Base-by-base conservation (phyloP, 2,329 filamentous ascomycete genomes). In the Calonectria multiphialidica region DNA sequence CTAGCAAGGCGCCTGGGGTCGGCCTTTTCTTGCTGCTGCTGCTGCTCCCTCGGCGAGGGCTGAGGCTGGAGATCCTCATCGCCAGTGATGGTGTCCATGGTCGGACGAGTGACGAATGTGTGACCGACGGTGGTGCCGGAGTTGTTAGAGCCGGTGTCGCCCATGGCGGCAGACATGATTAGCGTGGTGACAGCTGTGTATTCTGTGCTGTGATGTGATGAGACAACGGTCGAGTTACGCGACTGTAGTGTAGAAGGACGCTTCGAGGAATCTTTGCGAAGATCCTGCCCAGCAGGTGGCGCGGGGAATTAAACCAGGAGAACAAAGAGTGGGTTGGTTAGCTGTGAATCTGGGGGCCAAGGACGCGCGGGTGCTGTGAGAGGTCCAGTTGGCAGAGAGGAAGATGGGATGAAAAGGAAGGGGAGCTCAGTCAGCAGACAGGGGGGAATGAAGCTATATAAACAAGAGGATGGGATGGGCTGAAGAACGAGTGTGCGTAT, bases 261-360 rank as follows among this genome's bases (percentile, higher is more conserved):
- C 63, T 67, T 47, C 45, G 3, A 35, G 47, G 30, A 53, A 33
- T 25, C n/a, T 62, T 30, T 21, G 16, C 44, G 49, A 37, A 5
- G 37, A 68, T 78, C 77, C 77, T 79, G 77, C 77, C 68, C 77
- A 77, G 77, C 77, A 79, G 77, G 77, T 68, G 62, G 18, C 30
- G 49, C 63, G 64, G 21, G 40, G 30, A 35, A 49, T 45, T 30
- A 30, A 30, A 8, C 16, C 44, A 62, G 62, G 21, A 57, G 64
- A 44, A 35, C 47, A 50, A 35, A 23, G 40, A 50, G 44, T 44
- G 40, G 23, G 21, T 37, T 44, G 15, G 57, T 57, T 28, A 55
- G 47, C 18, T 49, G 25, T 33, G 28, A 70, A 45, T 21, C 30
- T 40, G 30, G 28, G 44, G 18, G 35, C 28, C 28, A 30, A 30